Evolutionary conservation across 495 filamentous ascomycete species (phyloP).

Genomic region (Lepraria neglecta): DNA sequence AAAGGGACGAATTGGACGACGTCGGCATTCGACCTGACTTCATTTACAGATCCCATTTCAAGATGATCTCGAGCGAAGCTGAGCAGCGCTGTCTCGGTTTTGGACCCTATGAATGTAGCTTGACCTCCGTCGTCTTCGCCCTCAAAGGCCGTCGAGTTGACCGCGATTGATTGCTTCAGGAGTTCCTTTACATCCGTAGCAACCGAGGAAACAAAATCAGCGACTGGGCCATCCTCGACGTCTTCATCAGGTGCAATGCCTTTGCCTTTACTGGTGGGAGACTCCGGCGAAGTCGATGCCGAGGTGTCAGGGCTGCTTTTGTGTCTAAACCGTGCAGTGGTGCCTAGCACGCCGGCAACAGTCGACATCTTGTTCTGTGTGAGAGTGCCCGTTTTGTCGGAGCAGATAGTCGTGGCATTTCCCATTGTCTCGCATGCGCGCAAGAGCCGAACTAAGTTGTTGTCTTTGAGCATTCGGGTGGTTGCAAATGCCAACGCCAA

Average conservation of each 20-base stretch:
- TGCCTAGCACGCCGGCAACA: slow-evolving; percentile 71
- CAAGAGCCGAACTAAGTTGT: slow-evolving; percentile 85
- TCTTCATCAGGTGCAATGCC: slow-evolving; percentile 23
- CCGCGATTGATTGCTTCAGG: slow-evolving; percentile 65
- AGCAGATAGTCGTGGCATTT: slow-evolving; percentile 92
- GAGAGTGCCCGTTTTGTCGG: slow-evolving; percentile 95
- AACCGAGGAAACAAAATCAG: slow-evolving; percentile 56
- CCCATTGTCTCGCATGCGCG: slow-evolving; percentile 99
- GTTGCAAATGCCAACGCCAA: slow-evolving; percentile 92
- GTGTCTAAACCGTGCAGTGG: slow-evolving; percentile 59
- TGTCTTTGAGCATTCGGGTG: slow-evolving; percentile 89
- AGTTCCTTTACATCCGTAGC: slow-evolving; percentile 53
- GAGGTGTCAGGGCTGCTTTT: slow-evolving; percentile 38
- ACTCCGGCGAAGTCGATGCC: slow-evolving; percentile 26
- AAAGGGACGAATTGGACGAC: slow-evolving; percentile 74
- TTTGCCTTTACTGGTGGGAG: slow-evolving; percentile 22
- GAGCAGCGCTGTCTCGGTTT: slow-evolving; percentile 82
- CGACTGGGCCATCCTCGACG: slow-evolving; percentile 41
- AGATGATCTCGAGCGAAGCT: slow-evolving; percentile 67
- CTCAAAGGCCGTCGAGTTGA: slow-evolving; percentile 89
- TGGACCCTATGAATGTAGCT: slow-evolving; percentile 72
- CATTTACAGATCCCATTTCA: slow-evolving; percentile 63
- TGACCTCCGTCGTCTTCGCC: slow-evolving; percentile 59
- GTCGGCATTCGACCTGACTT: slow-evolving; percentile 63
- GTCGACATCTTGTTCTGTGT: slow-evolving; percentile 90